Evolutionary conservation across 805 yeast species (phyloP).

Genomic region (Cyberlindnera euphorbiiphila): DNA sequence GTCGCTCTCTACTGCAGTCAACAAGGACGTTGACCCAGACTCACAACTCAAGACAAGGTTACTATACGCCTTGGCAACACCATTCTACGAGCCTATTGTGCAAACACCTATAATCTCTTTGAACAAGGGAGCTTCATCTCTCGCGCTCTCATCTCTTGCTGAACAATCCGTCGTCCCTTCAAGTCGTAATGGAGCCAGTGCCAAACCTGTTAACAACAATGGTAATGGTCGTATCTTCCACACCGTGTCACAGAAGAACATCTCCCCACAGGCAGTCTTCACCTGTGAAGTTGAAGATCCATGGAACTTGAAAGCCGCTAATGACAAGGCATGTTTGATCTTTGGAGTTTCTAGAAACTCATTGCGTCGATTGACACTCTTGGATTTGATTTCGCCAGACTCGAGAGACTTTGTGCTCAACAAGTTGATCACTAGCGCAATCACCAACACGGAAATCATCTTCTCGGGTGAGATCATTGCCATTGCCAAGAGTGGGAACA

Average conservation of each 20-base stretch:
- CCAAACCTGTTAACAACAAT: slow-evolving; percentile 16
- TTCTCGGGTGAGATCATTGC: slow-evolving; percentile 86
- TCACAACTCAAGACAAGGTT: slow-evolving; percentile 37
- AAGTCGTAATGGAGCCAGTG: not conserved
- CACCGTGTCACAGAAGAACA: slow-evolving; percentile 64
- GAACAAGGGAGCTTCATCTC: slow-evolving; percentile 27
- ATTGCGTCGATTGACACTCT: slow-evolving; percentile 56
- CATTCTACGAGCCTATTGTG: slow-evolving; percentile 39
- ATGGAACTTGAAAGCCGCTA: slow-evolving; percentile 78
- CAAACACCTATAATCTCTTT: slow-evolving; percentile 25
- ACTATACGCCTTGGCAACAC: slow-evolving; percentile 63
- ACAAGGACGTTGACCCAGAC: slow-evolving; percentile 17
- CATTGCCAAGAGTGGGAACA: slow-evolving; percentile 61
- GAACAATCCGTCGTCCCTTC: slow-evolving; percentile 11
- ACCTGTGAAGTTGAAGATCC: slow-evolving; percentile 74
- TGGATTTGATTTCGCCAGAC: slow-evolving; percentile 77
- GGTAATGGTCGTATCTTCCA: slow-evolving; percentile 48
- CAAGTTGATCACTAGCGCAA: slow-evolving; percentile 39
- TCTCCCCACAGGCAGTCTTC: slow-evolving; percentile 79
- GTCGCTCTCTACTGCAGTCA: slow-evolving; percentile 40
- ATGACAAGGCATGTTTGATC: slow-evolving; percentile 83
- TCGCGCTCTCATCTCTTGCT: slow-evolving; percentile 30
- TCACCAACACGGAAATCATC: slow-evolving; percentile 40
- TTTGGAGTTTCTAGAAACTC: slow-evolving; percentile 74
- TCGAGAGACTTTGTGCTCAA: slow-evolving; percentile 66